phyloP scores from a whole-genome alignment of 208 protist genomes.

The Acanthamoeba triangularis region DNA sequence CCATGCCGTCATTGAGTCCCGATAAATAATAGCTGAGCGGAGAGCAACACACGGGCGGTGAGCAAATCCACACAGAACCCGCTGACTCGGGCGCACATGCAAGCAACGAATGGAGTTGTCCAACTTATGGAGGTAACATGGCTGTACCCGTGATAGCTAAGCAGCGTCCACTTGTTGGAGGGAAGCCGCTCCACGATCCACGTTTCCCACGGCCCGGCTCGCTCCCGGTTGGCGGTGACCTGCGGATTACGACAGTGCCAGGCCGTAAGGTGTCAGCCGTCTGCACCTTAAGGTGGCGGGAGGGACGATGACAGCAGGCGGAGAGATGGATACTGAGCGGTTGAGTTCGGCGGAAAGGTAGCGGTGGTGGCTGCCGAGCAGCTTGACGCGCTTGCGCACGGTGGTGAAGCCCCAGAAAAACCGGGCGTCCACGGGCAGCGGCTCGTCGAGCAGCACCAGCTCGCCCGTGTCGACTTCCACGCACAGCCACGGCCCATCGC shows the following conservation, averaged over 20 bases:
- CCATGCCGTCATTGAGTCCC: not conserved
- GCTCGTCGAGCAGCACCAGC: conserved; percentile 1
- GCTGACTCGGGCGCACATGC: not conserved
- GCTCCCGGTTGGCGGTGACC: not conserved
- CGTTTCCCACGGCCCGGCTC: not conserved
- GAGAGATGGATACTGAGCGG: not conserved
- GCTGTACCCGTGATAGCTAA: not conserved
- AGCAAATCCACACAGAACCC: not conserved
- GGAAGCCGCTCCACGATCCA: not conserved
- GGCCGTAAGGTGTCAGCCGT: no score
- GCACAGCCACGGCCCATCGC: not conserved
- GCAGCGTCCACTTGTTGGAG: not conserved
- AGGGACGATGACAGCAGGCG: not conserved
- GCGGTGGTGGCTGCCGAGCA: not conserved
- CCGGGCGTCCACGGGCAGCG: not conserved
- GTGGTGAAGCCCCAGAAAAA: conserved; percentile 16
- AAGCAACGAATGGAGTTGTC: not conserved
- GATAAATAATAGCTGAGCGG: not conserved
- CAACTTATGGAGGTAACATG: no score
- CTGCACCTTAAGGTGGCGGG: no score
- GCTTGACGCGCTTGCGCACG: not conserved
- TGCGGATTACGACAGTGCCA: not conserved
- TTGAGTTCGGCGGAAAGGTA: not conserved
- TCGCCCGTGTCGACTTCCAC: not conserved
- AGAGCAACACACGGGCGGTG: not conserved